Conservation (phyloP, 2,329 filamentous ascomycete species). For the Phyllosticta paracitricarpa region DNA sequence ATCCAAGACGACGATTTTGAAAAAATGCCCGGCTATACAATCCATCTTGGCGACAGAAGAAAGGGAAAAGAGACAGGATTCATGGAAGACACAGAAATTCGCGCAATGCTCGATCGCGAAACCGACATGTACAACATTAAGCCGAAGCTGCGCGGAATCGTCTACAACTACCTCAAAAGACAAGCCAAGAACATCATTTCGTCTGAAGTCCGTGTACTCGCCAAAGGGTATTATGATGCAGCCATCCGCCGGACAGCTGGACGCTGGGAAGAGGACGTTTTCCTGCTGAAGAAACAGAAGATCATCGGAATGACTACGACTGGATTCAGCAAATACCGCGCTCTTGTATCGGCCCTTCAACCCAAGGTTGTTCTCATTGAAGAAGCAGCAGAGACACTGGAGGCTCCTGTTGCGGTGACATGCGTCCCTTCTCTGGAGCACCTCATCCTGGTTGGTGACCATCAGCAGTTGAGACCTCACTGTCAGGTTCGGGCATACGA, state of each 20-base stretch:
- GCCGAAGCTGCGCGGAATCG: slow-evolving; percentile 44
- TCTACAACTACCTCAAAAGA: slow-evolving; percentile 58
- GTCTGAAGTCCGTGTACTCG: slow-evolving; percentile 39
- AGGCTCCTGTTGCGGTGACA: slow-evolving; percentile 50
- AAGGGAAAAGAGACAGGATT: slow-evolving; percentile 20
- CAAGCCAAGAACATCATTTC: slow-evolving; percentile 41
- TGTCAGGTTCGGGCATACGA: slow-evolving; percentile 54
- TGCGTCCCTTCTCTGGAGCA: slow-evolving; percentile 55
- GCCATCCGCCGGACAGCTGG: slow-evolving; percentile 46
- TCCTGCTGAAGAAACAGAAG: slow-evolving; percentile 50
- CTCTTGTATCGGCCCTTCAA: slow-evolving; percentile 53
- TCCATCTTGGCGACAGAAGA: slow-evolving; percentile 30
- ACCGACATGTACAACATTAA: slow-evolving; percentile 54
- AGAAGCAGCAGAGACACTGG: slow-evolving; percentile 68
- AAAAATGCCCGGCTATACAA: slow-evolving; percentile 24
- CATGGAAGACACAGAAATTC: slow-evolving; percentile 23
- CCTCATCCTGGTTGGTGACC: slow-evolving; percentile 65
- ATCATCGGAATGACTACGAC: slow-evolving; percentile 67
- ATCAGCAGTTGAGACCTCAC: slow-evolving; percentile 65
- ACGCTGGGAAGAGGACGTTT: slow-evolving; percentile 49
- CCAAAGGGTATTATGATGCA: slow-evolving; percentile 40
- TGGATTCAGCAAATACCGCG: slow-evolving; percentile 69
- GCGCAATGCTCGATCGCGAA: slow-evolving; percentile 27
- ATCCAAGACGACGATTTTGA: slow-evolving; percentile 40
- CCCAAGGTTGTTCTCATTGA: slow-evolving; percentile 65